phyloP scores from a whole-genome alignment of 2,329 filamentous ascomycete genomes.

The Claviceps purpurea region DNA sequence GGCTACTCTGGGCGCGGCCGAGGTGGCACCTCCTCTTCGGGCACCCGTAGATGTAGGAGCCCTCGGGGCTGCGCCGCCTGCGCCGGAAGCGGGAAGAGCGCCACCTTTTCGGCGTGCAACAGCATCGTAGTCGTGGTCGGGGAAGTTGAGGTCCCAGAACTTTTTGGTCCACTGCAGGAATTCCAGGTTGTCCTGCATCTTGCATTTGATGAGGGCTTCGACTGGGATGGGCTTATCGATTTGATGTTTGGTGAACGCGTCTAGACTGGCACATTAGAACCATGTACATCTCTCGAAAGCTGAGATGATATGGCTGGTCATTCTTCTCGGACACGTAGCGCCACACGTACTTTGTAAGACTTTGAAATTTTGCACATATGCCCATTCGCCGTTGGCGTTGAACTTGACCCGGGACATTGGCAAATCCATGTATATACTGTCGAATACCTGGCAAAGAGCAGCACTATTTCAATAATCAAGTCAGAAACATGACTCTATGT shows the following conservation, averaged over 20 bases:
- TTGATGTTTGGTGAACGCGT: constrained; percentile 70
- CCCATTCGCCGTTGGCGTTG: constrained; percentile 93
- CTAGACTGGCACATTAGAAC: constrained; percentile 28
- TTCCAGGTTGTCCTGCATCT: constrained; percentile 99
- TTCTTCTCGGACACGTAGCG: neutral
- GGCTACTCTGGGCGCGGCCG: constrained; percentile 30
- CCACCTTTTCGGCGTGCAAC: constrained; percentile 70
- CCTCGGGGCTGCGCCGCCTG: constrained; percentile 25
- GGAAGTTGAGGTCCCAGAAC: constrained; percentile 98
- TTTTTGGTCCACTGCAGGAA: constrained; percentile 95
- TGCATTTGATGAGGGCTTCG: constrained; percentile 84
- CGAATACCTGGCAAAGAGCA: constrained; percentile 92
- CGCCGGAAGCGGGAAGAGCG: constrained; percentile 38
- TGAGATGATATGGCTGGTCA: neutral
- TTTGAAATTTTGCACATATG: constrained; percentile 98
- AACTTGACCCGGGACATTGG: constrained; percentile 97
- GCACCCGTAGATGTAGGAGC: constrained; percentile 35
- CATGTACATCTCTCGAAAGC: neutral
- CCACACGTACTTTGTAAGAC: constrained; percentile 72
- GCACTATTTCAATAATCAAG: constrained; percentile 44
- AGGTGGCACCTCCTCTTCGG: constrained; percentile 46
- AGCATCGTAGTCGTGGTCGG: constrained; percentile 93
- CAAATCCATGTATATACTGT: constrained; percentile 93
- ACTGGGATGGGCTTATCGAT: constrained; percentile 87
- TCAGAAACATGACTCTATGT: neutral